phyloP scores from a whole-genome alignment of 2,329 filamentous ascomycete species.

The Didymella lethalis region DNA sequence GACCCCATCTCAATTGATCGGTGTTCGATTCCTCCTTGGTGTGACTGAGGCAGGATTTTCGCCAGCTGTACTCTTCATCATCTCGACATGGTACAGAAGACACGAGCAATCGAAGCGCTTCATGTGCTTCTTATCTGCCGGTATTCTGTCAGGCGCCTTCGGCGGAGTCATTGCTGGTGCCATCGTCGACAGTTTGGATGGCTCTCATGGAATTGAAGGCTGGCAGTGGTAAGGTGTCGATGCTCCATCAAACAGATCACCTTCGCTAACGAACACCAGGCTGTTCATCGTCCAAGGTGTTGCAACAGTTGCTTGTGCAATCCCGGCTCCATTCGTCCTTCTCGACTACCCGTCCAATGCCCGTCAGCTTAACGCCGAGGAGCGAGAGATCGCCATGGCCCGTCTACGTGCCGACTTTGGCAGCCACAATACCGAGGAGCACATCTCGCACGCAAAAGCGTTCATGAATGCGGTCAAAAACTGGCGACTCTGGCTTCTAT shows the following conservation, averaged over 20 bases:
- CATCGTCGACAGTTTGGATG: conserved; percentile 30
- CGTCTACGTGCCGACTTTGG: conserved; percentile 33
- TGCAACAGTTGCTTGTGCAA: conserved; percentile 30
- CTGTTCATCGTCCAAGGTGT: conserved; percentile 39
- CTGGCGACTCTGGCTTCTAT: conserved; percentile 36
- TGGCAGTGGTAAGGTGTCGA: conserved; percentile 30
- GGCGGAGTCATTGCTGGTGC: conserved; percentile 35
- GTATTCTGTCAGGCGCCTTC: conserved; percentile 34
- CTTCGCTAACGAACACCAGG: conserved; percentile 15
- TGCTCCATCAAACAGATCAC: not conserved
- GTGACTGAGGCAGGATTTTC: conserved; percentile 38
- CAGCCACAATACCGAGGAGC: conserved; percentile 27
- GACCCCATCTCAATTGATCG: conserved; percentile 32
- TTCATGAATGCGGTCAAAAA: conserved; percentile 33
- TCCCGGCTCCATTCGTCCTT: conserved; percentile 36
- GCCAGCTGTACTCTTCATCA: conserved; percentile 37
- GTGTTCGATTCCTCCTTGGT: conserved; percentile 35
- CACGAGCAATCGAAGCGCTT: conserved; percentile 40
- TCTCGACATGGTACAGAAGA: conserved; percentile 36
- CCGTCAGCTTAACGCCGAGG: conserved; percentile 53
- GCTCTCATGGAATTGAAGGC: conserved; percentile 30
- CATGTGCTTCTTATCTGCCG: conserved; percentile 35
- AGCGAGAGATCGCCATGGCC: conserved; percentile 50
- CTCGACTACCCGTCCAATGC: conserved; percentile 48
- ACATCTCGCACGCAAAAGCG: conserved; percentile 29